A percentile compares a stretch with the other conserved stretches of the same genome.
Conservation (phyloP, 257 asterid species). For the Nicotiana paniculata region DNA sequence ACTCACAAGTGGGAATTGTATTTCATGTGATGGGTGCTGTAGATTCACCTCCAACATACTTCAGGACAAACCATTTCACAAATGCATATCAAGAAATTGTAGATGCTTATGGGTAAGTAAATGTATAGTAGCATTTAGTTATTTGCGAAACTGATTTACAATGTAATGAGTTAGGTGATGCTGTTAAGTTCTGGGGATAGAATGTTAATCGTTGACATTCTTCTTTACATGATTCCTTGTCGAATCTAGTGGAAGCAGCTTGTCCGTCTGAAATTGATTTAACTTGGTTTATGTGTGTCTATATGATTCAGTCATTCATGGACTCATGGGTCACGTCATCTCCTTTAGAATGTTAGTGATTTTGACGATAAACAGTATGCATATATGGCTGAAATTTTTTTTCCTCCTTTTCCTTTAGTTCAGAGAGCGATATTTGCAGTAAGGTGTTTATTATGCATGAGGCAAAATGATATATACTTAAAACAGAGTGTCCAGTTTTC, state of each 20-base stretch:
- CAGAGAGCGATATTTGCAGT: neutral
- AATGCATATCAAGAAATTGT: slow-evolving; percentile 93
- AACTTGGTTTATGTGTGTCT: neutral
- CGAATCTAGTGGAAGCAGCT: neutral
- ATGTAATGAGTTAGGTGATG: neutral
- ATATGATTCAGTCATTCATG: neutral
- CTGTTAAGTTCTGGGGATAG: neutral
- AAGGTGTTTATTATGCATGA: neutral
- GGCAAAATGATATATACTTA: neutral
- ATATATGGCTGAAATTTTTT: neutral
- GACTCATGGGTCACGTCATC: neutral
- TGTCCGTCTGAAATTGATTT: neutral
- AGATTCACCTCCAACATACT: slow-evolving; percentile 92
- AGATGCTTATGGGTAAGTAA: slow-evolving; percentile 95
- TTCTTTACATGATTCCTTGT: neutral
- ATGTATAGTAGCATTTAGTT: neutral
- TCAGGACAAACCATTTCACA: slow-evolving; percentile 74
- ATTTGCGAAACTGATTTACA: neutral
- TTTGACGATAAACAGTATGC: neutral
- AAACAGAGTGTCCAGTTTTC: neutral
- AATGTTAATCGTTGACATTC: neutral
- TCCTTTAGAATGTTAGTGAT: neutral
- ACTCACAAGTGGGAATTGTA: slow-evolving; percentile 85
- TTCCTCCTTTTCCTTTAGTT: neutral
- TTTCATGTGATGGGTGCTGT: slow-evolving; percentile 85